Base-by-base conservation (phyloP, 1,139 yeast genomes). In the Lodderomyces jiufengensis region DNA sequence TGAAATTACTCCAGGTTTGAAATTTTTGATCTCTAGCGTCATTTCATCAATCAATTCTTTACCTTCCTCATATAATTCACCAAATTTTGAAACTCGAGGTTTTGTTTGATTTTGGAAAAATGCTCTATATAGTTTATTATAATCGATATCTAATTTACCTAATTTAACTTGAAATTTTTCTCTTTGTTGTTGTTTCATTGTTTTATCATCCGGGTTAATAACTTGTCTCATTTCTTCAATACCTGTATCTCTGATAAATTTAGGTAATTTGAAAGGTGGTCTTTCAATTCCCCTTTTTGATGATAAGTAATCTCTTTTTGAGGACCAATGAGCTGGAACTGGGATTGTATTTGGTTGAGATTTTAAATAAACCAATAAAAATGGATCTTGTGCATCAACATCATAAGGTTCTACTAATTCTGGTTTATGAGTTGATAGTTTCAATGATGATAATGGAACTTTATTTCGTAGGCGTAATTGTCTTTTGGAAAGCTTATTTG, bases 131-230 rank as follows among this genome's bases (percentile, higher is more conserved):
- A 92, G 60, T 47, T 81, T 84, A 43, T 76, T 83, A 54, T 84
- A 90, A 56, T 92, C 97, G 24, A 92, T 75, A 57, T 92, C 98
- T 20, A 92, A 61, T 39, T 80, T 70, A 1, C 95, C 95, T 78
- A 87, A 69, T 54, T 86, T 87, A 0, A 97, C 97, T 54, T 87
- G 96, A 0, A 90, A 95, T 37, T 84, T 70, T 40, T 85, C 94
- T 43, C 97, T 69, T 55, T 83, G 84, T 52, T 76, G 75, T 49
- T 87, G 95, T 50, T 84, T 79, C 45, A 87, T 54, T 2, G 84
- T 73, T 38, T 44, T 51, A 7, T 68, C 66, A 14, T 74, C 82
- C 8, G 25, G 16, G 7, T 18, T 18, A 7, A 15, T 13, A 13
- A 66, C 66, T 24, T 64, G 59, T 53, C 97, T 73, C 95, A 90